Evolutionary conservation across 1,284 basidiomycete genomes (phyloP).

Genomic region (Trametes hirsuta): DNA sequence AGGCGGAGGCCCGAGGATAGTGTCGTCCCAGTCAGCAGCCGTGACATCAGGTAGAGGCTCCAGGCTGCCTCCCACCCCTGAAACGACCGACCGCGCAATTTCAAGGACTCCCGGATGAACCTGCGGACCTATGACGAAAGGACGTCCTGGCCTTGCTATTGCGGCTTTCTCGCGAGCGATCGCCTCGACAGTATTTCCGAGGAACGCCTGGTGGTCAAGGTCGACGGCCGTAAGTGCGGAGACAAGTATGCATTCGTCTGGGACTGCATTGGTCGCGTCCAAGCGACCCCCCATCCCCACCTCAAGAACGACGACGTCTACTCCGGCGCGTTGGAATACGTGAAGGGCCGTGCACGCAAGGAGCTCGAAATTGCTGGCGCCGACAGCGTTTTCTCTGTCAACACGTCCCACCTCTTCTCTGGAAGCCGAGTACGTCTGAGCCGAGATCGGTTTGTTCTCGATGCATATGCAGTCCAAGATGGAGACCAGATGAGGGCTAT

Average conservation of each 20-base stretch:
- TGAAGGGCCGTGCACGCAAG: constrained; percentile 78
- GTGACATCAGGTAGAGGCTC: constrained; percentile 37
- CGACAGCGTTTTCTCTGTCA: constrained; percentile 48
- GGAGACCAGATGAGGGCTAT: constrained; percentile 88
- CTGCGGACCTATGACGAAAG: constrained; percentile 81
- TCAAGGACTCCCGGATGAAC: constrained; percentile 53
- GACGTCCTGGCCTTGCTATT: constrained; percentile 71
- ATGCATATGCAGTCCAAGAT: constrained; percentile 81
- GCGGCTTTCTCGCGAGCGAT: constrained; percentile 88
- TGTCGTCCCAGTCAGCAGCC: constrained; percentile 40
- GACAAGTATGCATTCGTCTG: constrained; percentile 69
- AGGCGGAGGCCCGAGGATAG: constrained; percentile 39
- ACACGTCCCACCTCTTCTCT: constrained; percentile 54
- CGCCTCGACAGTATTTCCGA: constrained; percentile 76
- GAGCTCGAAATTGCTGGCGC: constrained; percentile 84
- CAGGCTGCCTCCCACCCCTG: constrained; percentile 46
- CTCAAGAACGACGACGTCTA: constrained; percentile 89
- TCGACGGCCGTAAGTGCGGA: constrained; percentile 88
- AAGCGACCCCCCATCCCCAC: constrained; percentile 93
- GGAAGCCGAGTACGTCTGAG: constrained; percentile 53
- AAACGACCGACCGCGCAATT: constrained; percentile 45
- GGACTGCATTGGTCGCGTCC: constrained; percentile 93
- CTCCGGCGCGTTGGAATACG: constrained; percentile 65
- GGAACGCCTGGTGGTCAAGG: constrained; percentile 90
- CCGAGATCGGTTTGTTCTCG: constrained; percentile 58